phyloP scores from a whole-genome alignment of 495 filamentous ascomycete genomes.

The Penicillium egyptiacum region DNA sequence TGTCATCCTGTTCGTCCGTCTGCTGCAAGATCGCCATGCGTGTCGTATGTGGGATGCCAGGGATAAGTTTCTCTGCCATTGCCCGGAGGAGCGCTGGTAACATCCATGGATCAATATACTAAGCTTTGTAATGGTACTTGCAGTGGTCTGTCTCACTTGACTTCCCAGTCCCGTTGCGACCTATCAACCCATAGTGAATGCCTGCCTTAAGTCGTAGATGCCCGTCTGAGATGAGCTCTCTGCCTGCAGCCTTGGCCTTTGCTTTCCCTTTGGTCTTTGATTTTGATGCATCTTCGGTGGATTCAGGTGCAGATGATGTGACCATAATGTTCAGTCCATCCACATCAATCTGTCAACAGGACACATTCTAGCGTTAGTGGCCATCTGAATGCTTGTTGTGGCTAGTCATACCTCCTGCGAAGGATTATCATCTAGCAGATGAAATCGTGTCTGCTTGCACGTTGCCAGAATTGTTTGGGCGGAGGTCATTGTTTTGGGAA shows the following conservation, averaged over 20 bases:
- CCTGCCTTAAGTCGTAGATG: conserved; percentile 69
- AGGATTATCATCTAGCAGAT: conserved; percentile 43
- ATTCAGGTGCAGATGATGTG: conserved; percentile 36
- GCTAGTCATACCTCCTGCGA: conserved; percentile 36
- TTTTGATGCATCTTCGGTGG: conserved; percentile 33
- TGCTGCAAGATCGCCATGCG: conserved; percentile 73
- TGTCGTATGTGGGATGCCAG: conserved; percentile 68
- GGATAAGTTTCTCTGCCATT: conserved; percentile 74
- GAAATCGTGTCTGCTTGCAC: conserved; percentile 49
- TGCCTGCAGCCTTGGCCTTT: conserved; percentile 51
- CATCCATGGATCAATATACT: conserved; percentile 2
- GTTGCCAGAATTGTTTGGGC: conserved; percentile 43
- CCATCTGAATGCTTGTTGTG: not conserved
- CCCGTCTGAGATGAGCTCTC: conserved; percentile 67
- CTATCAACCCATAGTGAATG: conserved; percentile 69
- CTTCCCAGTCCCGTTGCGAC: conserved; percentile 78
- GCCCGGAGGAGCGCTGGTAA: conserved; percentile 64
- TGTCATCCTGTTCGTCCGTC: conserved; percentile 45
- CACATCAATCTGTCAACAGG: conserved; percentile 58
- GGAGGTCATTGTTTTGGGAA: conserved; percentile 14
- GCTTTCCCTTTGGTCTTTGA: conserved; percentile 52
- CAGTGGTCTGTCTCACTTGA: conserved; percentile 55
- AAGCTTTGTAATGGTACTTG: not conserved
- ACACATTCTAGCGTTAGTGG: not conserved
- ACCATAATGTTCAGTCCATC: conserved; percentile 64